Evolutionary conservation across 2,329 filamentous ascomycete genomes (phyloP).

Genomic region (Fusarium scirpi): DNA sequence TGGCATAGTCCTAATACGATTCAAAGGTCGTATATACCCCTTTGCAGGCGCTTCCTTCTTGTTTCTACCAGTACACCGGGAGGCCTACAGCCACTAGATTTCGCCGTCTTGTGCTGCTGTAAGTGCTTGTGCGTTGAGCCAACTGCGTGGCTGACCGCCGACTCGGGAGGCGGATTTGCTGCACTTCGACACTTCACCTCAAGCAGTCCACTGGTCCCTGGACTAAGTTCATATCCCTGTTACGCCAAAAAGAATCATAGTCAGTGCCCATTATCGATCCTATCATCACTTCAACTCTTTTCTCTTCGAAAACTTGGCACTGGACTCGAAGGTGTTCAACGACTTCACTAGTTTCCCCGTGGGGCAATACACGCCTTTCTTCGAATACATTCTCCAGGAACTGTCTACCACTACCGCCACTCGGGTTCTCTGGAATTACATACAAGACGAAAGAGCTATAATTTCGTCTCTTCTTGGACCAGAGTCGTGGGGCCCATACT

Average conservation of each 20-base stretch:
- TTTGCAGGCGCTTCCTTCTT: conserved; percentile 5
- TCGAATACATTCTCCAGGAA: conserved; percentile 18
- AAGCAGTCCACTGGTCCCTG: conserved; percentile 21
- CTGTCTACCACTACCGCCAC: conserved; percentile 26
- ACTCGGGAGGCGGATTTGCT: conserved; percentile 17
- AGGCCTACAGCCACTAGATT: not conserved
- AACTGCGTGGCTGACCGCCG: conserved; percentile 30
- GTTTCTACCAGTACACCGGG: not conserved
- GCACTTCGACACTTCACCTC: conserved; percentile 20
- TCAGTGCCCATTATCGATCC: conserved; percentile 18
- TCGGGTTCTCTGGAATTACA: not conserved
- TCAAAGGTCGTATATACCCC: not conserved
- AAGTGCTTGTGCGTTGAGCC: conserved; percentile 19
- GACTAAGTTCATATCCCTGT: conserved; percentile 37
- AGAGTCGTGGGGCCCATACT: not conserved
- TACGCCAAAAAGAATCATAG: conserved; percentile 37
- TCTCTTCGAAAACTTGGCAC: conserved; percentile 18
- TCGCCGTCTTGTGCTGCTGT: not conserved
- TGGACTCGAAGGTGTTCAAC: conserved; percentile 19
- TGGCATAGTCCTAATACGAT: conserved; percentile 3
- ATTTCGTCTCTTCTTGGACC: not conserved
- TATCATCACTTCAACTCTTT: conserved; percentile 22
- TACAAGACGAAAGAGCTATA: conserved; percentile 1
- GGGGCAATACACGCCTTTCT: conserved; percentile 14
- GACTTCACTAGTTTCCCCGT: conserved; percentile 12